Conservation (phyloP, 2,329 filamentous ascomycete species). For the Colletotrichum chrysophilum region DNA sequence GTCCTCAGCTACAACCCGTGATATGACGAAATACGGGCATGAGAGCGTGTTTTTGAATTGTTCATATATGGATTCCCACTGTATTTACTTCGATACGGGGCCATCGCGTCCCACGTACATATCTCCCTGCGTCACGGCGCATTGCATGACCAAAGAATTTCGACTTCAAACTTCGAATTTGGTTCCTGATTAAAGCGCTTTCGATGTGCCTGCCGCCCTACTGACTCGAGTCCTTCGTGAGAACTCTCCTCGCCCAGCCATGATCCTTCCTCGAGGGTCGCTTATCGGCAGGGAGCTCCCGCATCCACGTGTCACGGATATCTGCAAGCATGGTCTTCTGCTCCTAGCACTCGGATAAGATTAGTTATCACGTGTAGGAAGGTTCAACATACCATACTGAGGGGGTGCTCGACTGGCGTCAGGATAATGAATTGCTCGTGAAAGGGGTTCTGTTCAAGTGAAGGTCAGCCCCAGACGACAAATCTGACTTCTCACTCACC, state of each 20-base stretch:
- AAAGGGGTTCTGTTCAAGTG: background rate
- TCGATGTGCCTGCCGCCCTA: background rate
- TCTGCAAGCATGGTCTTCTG: background rate
- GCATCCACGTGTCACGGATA: background rate
- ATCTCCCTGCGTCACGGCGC: background rate
- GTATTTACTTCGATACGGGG: background rate
- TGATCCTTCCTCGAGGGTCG: background rate
- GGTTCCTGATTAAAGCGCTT: background rate
- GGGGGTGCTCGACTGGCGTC: background rate
- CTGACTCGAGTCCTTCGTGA: background rate
- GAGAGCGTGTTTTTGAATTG: background rate
- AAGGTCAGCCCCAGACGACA: background rate
- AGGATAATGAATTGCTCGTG: background rate
- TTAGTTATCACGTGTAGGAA: background rate
- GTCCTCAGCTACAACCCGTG: background rate
- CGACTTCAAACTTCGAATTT: no score
- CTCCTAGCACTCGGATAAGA: background rate
- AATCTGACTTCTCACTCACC: background rate
- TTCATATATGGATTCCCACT: background rate
- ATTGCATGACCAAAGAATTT: background rate
- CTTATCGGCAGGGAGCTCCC: background rate
- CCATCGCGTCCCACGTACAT: background rate
- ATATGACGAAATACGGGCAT: background rate
- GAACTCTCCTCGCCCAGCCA: background rate
- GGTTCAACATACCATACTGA: background rate